Evolutionary conservation across 192 early-diverging fungal genomes (phyloP), one percentile per base, ranked within the genome.

Genomic region (Podila epigama): DNA sequence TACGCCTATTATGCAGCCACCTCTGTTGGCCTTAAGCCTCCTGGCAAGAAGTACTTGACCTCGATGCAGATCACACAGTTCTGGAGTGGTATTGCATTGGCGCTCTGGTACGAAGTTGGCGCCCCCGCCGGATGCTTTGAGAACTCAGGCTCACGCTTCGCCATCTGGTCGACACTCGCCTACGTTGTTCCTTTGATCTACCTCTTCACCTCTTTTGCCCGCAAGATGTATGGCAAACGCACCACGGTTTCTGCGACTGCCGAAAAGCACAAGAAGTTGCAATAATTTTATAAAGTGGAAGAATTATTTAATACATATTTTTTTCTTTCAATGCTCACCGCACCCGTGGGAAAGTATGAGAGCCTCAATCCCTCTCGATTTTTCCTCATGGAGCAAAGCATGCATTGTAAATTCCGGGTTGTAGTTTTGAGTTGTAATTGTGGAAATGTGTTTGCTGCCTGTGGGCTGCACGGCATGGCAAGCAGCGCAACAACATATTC

Each of bases 1-100:
- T 93, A 91, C 77, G 79, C 66, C 20, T 91, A 91, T 82, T 93
- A 92, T 75, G 82, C 86, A 29, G 82, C 84, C 35, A 89, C 89
- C 6, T 87, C 89, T 15, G 25, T 91, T 25, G 88, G 88, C 36
- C 63, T 88, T 65, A 87, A 83, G 66, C 89, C 89, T 16, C 89
- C 89, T 3, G 84, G 85, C 39, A 93, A 93, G 79, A 81, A 90
- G 69, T 84, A 84, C 60, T 58, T 93, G 57, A 93, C 91, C 16
- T 66, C 70, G 37, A 78, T 91, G 66, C 91, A 93, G 80, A 91
- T 93, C 78, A 72, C 83, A 11, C 91, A 93, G 80, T 93, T 93
- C 83, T 83, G 89, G 63, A 77, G 88, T 22, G 90, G 88, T n/a
- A 79, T 80, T 15, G 54, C 84, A 8, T 56, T 91, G 36, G 88